A percentile compares a stretch with the other conserved stretches of the same genome.
Conservation (phyloP, 768 basidiomycete genomes). For the Boletellus ananas region DNA sequence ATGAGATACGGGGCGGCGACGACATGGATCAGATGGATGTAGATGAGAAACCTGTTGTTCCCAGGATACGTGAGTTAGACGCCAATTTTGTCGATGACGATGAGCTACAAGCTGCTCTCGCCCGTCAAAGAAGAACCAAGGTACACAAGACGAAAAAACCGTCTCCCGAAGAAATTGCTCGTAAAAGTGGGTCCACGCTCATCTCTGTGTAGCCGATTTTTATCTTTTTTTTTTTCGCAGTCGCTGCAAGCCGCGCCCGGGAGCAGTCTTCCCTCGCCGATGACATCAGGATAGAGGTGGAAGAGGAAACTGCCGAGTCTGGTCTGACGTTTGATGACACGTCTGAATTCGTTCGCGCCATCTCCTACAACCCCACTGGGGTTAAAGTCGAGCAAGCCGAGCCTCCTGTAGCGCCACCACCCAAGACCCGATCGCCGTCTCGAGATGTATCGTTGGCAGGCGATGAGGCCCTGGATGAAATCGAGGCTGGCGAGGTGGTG, state of each 20-base stretch:
- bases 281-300: constrained; percentile 47
- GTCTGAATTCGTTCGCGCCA: constrained; percentile 90
- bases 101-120: constrained; percentile 90
- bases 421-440: constrained; percentile 39
- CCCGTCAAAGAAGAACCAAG: constrained; percentile 80
- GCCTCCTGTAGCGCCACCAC: constrained; percentile 21
- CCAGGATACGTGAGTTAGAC: constrained; percentile 70
- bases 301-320: constrained; percentile 30
- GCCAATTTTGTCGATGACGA: constrained; percentile 97
- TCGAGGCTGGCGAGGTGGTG: constrained; percentile 78
- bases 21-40: constrained; percentile 61
- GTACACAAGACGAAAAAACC: constrained; percentile 72
- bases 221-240: constrained; percentile 36
- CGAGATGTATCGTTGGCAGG: constrained; percentile 56
- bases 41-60: constrained; percentile 67
- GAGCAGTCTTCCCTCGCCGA: constrained; percentile 43
- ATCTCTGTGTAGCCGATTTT: not conserved
- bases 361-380: constrained; percentile 59
- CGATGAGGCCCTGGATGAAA: constrained; percentile 65
- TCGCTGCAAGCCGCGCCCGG: constrained; percentile 57
- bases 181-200: constrained; percentile 51
- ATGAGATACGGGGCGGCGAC: constrained; percentile 30
- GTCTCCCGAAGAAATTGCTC: constrained; percentile 78
- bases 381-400: constrained; percentile 49
- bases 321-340: constrained; percentile 94